These are phyloP conservation scores for Hylodesmum podocarpum DNA, from an alignment of 306 rosid genomes.

Conservation along the genomic window DNA sequence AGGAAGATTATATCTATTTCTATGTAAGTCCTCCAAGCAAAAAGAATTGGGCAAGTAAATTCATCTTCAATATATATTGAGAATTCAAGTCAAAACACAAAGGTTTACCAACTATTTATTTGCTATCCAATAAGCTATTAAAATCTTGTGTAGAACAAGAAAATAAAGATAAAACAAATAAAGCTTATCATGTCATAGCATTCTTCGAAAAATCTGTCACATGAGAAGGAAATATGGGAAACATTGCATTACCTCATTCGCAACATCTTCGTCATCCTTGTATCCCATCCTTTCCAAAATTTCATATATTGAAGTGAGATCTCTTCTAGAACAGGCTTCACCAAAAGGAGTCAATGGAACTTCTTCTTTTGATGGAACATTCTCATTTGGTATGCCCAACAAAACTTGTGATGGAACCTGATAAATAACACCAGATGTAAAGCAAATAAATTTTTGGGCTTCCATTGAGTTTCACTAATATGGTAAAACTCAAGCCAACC, in stretches of 20 bases:
- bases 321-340: constrained; percentile 80
- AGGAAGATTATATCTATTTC: too few relatives aligned
- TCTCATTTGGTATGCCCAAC: constrained; percentile 62
- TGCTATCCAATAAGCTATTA: background rate
- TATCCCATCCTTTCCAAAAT: constrained; percentile 69
- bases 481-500: background rate
- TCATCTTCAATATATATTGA: background rate
- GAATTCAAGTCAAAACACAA: constrained; percentile 25
- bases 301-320: constrained; percentile 81
- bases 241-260: constrained; percentile 68
- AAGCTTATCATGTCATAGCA: constrained; percentile 21
- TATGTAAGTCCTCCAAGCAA: too few relatives aligned
- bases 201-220: background rate
- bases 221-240: background rate
- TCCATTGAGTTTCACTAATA: background rate
- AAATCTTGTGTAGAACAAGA: background rate
- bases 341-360: constrained; percentile 62
- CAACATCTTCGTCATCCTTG: constrained; percentile 89
- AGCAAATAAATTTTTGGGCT: background rate
- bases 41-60: constrained; percentile 10
- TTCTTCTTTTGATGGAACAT: constrained; percentile 43
- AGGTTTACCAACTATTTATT: background rate
- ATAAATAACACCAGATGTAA: constrained; percentile 14
- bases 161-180: background rate
- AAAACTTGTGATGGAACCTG: constrained; percentile 67